Evolutionary conservation across 192 early-diverging fungal genomes (phyloP).

Genomic region (Gigaspora rosea): DNA sequence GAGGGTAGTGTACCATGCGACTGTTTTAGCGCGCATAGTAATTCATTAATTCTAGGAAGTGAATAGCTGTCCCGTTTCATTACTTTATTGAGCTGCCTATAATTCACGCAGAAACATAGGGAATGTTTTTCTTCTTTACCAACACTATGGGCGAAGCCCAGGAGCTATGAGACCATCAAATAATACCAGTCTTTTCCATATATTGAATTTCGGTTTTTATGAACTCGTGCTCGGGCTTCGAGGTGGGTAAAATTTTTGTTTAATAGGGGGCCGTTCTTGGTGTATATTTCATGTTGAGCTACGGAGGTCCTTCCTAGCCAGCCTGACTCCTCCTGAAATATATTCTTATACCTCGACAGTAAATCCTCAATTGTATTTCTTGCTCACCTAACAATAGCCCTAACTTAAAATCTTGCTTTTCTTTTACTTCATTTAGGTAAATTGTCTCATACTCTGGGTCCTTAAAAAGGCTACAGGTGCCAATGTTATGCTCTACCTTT

Average conservation of each 20-base stretch:
- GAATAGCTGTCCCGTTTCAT: conserved; percentile 41
- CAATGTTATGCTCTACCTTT: too few relatives aligned
- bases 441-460: too few relatives aligned
- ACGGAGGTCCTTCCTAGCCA: too few relatives aligned
- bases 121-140: conserved; percentile 2
- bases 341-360: too few relatives aligned
- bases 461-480: too few relatives aligned
- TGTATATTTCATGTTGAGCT: not conserved
- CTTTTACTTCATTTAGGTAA: too few relatives aligned
- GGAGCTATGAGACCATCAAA: not conserved
- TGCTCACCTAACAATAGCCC: too few relatives aligned
- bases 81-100: conserved; percentile 38
- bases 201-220: not conserved
- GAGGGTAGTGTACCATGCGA: too few relatives aligned
- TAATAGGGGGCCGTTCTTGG: not conserved
- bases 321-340: too few relatives aligned
- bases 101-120: conserved; percentile 44
- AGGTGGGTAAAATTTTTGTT: not conserved
- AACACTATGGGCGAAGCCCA: not conserved
- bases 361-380: too few relatives aligned
- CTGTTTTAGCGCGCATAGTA: too few relatives aligned
- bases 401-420: too few relatives aligned
- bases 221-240: not conserved
- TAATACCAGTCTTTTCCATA: not conserved
- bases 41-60: conserved; percentile 52